Evolutionary conservation across 2,329 filamentous ascomycete genomes (phyloP), one percentile per base, ranked within the genome.

Genomic region (Fusarium sp.): DNA sequence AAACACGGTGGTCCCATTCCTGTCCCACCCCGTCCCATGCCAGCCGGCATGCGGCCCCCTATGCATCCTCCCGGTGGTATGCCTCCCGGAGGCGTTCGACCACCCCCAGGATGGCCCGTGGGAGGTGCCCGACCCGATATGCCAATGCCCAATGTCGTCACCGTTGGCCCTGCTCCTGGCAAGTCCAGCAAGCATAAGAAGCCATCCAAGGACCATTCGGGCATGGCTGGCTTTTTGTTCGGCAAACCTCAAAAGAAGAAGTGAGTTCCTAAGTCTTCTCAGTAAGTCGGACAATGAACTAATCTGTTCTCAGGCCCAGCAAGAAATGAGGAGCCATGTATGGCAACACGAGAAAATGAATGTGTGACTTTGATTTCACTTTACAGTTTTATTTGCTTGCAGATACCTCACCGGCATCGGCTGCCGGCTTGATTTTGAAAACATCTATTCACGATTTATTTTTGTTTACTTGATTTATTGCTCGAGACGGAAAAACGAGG

Each of bases 201-300:
- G 63, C 45, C 58, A 21, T 47, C 45, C 13, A 56, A 59, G 14
- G 54, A 63, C 18, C 53, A 64, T 23, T 70, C 71, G 13, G 56
- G 41, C 9, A 42, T 72, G 58, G 58, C 66, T 46, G 70, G 66
- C 17, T 76, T 76, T 46, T 66, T 76, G 41, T 73, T 71, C 33
- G 74, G 73, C 43, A 76, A 75, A 41, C 73, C 75, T 21, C 45
- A 60, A 18, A 76, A 74, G 68, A 76, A 76, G 72, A 78, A 76
- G 72, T 77, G 57, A 70, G 75, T 71, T 11, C 20, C 13, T 18
- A 6, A 21, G 15, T 20, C 15, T 13, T 8, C 15, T 6, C 3
- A n/a, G 20, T 27, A 6, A 17, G 20, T 17, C 8, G 27, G 39
- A 14, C 27, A 58, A n/a, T 21, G 18, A 48, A 40, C 53, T 68